These are phyloP conservation scores for Botrytis elliptica DNA, from an alignment of 2,329 filamentous ascomycete species.

Conservation along the genomic window DNA sequence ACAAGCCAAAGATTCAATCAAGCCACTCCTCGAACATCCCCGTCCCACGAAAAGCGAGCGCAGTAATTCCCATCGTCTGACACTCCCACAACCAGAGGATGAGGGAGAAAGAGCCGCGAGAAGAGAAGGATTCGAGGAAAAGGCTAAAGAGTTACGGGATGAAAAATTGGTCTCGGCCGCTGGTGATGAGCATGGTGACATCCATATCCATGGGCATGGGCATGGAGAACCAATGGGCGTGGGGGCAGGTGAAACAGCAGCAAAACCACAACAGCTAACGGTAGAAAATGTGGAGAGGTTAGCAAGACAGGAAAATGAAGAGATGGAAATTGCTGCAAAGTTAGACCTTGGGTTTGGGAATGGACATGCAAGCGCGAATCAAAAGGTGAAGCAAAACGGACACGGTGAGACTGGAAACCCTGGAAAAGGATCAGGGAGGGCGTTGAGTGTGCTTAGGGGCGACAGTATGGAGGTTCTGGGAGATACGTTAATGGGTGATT, in stretches of 20 bases:
- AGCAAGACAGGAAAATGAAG: constrained; percentile 33
- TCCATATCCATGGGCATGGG: neutral
- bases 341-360: neutral
- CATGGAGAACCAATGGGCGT: neutral
- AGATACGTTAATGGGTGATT: neutral
- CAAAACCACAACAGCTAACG: constrained; percentile 47
- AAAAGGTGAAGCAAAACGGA: neutral
- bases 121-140: constrained; percentile 53
- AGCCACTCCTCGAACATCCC: neutral
- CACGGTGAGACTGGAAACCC: too few species aligned
- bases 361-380: neutral
- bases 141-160: constrained; percentile 52
- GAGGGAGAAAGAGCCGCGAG: constrained; percentile 47
- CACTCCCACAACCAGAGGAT: constrained; percentile 36
- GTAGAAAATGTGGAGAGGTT: constrained; percentile 54
- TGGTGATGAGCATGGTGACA: constrained; percentile 13
- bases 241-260: neutral
- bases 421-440: neutral
- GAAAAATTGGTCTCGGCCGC: constrained; percentile 49
- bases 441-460: neutral
- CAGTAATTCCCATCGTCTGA: constrained; percentile 30
- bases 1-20: neutral
- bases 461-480: constrained; percentile 5
- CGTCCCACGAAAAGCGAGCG: constrained; percentile 30
- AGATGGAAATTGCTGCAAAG: constrained; percentile 1